These are phyloP conservation scores for Penicillium pancosmium DNA, from an alignment of 495 filamentous ascomycete genomes.

Conservation along the genomic window DNA sequence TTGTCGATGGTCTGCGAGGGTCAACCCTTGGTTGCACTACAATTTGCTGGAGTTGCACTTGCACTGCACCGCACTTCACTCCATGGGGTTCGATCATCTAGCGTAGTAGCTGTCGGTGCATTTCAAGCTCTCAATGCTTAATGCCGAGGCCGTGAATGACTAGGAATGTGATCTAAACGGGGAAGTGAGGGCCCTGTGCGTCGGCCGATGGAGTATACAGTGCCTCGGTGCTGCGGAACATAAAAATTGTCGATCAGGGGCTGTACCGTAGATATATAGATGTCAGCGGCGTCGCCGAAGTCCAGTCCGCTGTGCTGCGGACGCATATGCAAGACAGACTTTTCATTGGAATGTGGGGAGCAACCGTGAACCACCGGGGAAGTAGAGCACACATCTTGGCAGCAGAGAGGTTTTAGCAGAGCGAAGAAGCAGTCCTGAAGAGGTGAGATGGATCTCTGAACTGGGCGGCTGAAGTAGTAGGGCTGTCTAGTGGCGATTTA, in stretches of 20 bases:
- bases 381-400: neutral
- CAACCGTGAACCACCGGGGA: neutral
- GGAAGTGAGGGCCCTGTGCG: slow-evolving; percentile 7
- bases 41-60: no score
- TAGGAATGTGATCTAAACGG: slow-evolving; percentile 20
- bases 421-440: neutral
- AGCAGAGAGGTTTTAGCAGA: neutral
- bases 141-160: neutral
- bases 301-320: slow-evolving; percentile 16
- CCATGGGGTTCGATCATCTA: no score
- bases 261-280: slow-evolving; percentile 26
- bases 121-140: neutral
- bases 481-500: no score
- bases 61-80: no score
- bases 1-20: slow-evolving; percentile 1
- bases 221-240: slow-evolving; percentile 7
- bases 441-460: neutral
- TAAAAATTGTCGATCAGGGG: slow-evolving; percentile 28
- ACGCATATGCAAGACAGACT: slow-evolving; percentile 31
- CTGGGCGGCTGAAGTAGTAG: no score
- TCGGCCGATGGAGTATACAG: slow-evolving; percentile 8
- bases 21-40: neutral
- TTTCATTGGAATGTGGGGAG: slow-evolving; percentile 36
- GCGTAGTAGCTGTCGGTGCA: neutral
- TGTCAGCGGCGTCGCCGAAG: slow-evolving; percentile 9